Evolutionary conservation across 2,329 filamentous ascomycete species (phyloP).

Genomic region (Nothopassalora personata): DNA sequence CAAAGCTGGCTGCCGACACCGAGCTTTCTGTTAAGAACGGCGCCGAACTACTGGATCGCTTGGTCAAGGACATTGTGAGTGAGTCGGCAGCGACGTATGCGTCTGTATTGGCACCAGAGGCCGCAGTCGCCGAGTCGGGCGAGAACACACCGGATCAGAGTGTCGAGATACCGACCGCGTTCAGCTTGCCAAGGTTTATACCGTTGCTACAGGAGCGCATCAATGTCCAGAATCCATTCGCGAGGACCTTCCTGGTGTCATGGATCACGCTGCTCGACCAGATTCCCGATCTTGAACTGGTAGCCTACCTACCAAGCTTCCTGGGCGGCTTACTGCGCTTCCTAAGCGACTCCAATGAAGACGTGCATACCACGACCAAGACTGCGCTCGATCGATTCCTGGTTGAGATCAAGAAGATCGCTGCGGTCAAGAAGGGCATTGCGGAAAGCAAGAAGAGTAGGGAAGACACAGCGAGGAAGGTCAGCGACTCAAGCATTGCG

Average conservation of each 20-base stretch:
- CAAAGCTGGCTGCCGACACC: constrained; percentile 92
- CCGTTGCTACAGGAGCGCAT: constrained; percentile 91
- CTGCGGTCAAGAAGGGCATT: constrained; percentile 85
- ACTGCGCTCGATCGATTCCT: constrained; percentile 84
- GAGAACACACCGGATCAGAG: constrained; percentile 31
- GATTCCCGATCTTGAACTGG: constrained; percentile 91
- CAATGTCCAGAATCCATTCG: constrained; percentile 89
- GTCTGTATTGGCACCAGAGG: constrained; percentile 63
- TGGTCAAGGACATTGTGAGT: constrained; percentile 93
- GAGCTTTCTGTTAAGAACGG: constrained; percentile 98
- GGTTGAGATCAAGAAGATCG: constrained; percentile 89
- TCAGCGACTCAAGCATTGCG: constrained; percentile 22
- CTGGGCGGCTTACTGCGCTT: constrained; percentile 85
- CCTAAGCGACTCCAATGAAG: constrained; percentile 80
- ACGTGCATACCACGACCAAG: constrained; percentile 93
- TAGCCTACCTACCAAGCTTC: constrained; percentile 88
- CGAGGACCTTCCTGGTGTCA: constrained; percentile 86
- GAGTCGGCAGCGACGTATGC: constrained; percentile 94
- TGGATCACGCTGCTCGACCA: constrained; percentile 95
- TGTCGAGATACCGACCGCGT: constrained; percentile 69
- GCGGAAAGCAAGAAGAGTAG: constrained; percentile 71
- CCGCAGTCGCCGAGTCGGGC: constrained; percentile 44
- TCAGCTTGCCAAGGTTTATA: constrained; percentile 85
- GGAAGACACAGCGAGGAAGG: constrained; percentile 38
- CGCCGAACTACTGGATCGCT: constrained; percentile 85